A percentile compares a stretch with the other conserved stretches of the same genome.
Conservation (phyloP, 305 asterid genomes). For the Solanum hybrid region DNA sequence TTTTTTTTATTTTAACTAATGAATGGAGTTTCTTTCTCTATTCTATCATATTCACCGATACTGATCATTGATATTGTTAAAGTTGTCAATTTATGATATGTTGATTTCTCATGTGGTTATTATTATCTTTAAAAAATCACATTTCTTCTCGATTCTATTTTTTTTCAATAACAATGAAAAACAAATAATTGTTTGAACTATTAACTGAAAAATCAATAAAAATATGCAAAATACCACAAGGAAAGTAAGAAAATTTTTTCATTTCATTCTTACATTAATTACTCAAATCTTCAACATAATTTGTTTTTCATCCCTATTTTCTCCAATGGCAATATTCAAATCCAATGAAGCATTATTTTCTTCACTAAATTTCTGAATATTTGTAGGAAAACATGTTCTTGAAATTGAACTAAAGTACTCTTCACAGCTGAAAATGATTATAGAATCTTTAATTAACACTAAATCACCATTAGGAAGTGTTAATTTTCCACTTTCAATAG, state of each 20-base stretch:
- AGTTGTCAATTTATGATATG: background rate
- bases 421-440: slow-evolving; percentile 52
- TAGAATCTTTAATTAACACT: slow-evolving; percentile 50
- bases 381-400: slow-evolving; percentile 20
- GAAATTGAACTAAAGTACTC: slow-evolving; percentile 10
- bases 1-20: background rate
- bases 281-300: slow-evolving; percentile 36
- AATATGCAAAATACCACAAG: background rate
- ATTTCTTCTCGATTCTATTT: background rate
- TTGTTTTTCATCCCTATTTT: slow-evolving; percentile 19
- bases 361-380: background rate
- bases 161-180: background rate
- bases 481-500: slow-evolving; percentile 34
- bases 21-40: background rate
- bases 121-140: background rate
- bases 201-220: background rate
- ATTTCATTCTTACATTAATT: slow-evolving; percentile 11
- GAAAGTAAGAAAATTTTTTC: background rate
- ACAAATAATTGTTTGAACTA: rapidly evolving
- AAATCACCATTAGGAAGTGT: slow-evolving; percentile 22
- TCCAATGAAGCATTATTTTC: slow-evolving; percentile 24
- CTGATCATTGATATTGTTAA: background rate
- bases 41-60: background rate
- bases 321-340: slow-evolving; percentile 58
- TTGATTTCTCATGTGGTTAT: background rate